Evolutionary conservation across 1,284 basidiomycete species (phyloP), one percentile per base, ranked within the genome.

Genomic region (Puccinia brachypodii): DNA sequence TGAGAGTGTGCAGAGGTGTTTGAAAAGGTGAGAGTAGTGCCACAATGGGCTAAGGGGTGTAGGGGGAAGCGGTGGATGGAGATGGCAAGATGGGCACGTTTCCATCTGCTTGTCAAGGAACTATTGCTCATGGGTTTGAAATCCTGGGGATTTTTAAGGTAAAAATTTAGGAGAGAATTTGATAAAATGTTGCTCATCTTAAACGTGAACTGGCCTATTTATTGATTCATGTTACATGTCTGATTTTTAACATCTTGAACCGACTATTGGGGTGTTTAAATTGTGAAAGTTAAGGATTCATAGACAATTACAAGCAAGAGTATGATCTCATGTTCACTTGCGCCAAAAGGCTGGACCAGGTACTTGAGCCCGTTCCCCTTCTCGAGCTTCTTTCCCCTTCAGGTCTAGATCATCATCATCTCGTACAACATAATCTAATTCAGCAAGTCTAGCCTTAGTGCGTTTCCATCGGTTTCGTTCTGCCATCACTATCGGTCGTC

Each of bases 401-500:
- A 11, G 47, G 22, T 50, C 47, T 11, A 22, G 47, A 69, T 69
- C 66, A 69, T 69, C 66, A 33, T 28, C 22, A 16, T n/a, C n/a
- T n/a, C n/a, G n/a, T n/a, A 44, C 44, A 22, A 28, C 75, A 16
- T 40, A 38, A 4, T 66, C 62, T 1, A 76, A 28, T 44, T 62
- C 60, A 22, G 58, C 75, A n/a, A 53, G 19, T 40, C 75, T 76
- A 7, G 42, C 66, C 60, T 66, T 76, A 13, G 36, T 47, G 8
- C 75, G 56, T 66, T 66, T 62, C 62, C 75, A 66, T 31, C 58
- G 40, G 42, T 76, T 76, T 16, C 75, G 56, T 31, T 62, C 3
- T 11, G 25, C 75, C 62, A 76, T 64, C 42, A 66, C 75, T 36
- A 11, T 16, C 3, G 75, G 75, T 40, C 75, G 58, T 25, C 62